Conservation (phyloP, 1,139 yeast species). For the Geotrichum histeridarum region DNA sequence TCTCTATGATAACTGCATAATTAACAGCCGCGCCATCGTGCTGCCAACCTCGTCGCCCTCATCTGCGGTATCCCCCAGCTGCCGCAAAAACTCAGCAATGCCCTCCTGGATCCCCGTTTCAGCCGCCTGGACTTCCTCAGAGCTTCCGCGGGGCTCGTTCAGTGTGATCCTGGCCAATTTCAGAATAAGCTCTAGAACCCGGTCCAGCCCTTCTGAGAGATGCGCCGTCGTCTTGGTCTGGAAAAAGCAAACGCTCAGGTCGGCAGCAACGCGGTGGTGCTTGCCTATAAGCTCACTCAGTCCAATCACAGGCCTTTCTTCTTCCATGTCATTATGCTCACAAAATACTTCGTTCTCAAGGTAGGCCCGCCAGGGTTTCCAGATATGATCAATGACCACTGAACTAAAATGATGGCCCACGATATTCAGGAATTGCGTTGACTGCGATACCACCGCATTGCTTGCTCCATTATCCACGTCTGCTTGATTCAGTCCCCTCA, state of each 20-base stretch:
- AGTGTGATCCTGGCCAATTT: not conserved
- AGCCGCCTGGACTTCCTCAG: not conserved
- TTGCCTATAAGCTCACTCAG: conserved; percentile 3
- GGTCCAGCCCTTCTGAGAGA: not conserved
- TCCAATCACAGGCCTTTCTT: not conserved
- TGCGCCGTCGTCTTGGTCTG: not conserved
- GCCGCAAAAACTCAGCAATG: not conserved
- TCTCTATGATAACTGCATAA: not conserved
- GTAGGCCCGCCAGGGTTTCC: conserved; percentile 8
- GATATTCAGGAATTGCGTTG: not conserved
- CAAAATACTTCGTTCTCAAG: conserved; percentile 1
- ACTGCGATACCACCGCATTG: not conserved
- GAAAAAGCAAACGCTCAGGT: conserved; percentile 1
- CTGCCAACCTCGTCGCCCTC: not conserved
- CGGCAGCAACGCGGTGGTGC: not conserved
- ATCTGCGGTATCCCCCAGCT: not conserved
- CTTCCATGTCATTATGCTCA: not conserved
- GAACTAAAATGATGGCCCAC: conserved; percentile 5
- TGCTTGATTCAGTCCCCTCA: not conserved
- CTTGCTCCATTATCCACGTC: not conserved
- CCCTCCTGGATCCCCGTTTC: not conserved
- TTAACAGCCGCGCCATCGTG: not conserved
- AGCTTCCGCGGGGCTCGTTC: not conserved
- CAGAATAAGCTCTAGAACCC: not conserved
- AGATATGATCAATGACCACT: conserved; percentile 5